Evolutionary conservation across 768 basidiomycete species (phyloP), one percentile per base, ranked within the genome.

Genomic region (Baorangia bicolor): DNA sequence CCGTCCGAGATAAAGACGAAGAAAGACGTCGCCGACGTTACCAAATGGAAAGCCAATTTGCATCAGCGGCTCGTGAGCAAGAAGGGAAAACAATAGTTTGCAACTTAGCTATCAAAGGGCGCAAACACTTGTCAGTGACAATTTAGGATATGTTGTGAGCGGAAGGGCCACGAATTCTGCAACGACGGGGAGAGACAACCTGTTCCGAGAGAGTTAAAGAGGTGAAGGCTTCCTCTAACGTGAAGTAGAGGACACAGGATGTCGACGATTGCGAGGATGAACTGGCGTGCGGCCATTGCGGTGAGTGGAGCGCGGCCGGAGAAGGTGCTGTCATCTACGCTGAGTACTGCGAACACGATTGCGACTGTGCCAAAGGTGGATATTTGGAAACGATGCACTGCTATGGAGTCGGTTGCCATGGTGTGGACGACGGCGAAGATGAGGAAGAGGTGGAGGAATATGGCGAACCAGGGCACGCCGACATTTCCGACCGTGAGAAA

Each of bases 161-260:
- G 18, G 84, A 84, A 28, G 81, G 77, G 12, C 82, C 80, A 51
- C 87, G 85, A 20, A 88, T 86, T 50, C 90, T 80, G 59, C 90
- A 86, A 56, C 91, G 84, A 52, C 90, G 85, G 3, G 1, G 88
- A 85, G 46, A 93, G 86, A 39, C 92, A 90, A 51, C 91, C 91
- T 37, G 90, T 90, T 51, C 92, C 91, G 65, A 92, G 76, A n/a
- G 84, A 81, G 72, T 92, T 94, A 81, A 97, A 92, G 59, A 96
- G 64, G 72, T 94, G 82, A 46, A 94, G 67, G 94, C 94, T 65
- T 97, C 94, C 66, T 98, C 95, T 2, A 95, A 92, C 3, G 95
- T 97, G 73, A 99, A 96, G 78, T 93, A 97, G 56, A 98, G 83
- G 14, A 95, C 85, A 96, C 96, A 98, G 74, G 68, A 98, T 90